Evolutionary conservation across 2,329 filamentous ascomycete genomes (phyloP).

Genomic region (Colletotrichum sp.): DNA sequence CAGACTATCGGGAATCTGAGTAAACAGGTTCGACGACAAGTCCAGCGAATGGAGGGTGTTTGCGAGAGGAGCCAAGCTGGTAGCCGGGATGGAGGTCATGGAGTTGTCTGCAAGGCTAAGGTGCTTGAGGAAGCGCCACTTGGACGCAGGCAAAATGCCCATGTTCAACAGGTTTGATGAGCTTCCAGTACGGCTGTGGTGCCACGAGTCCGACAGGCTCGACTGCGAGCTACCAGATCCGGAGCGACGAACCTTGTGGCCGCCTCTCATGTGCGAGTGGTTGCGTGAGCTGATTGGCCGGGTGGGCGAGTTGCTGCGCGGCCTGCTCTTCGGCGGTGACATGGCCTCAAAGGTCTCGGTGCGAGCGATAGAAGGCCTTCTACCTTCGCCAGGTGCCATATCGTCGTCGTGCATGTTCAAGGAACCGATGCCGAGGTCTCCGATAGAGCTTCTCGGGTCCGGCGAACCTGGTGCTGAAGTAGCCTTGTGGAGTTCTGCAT

Average conservation of each 20-base stretch:
- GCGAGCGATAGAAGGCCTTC: slow-evolving; percentile 49
- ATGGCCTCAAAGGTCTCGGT: slow-evolving; percentile 54
- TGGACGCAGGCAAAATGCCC: slow-evolving; percentile 78
- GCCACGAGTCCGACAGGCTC: slow-evolving; percentile 69
- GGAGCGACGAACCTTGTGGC: slow-evolving; percentile 81
- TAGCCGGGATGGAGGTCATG: slow-evolving; percentile 77
- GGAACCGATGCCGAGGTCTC: slow-evolving; percentile 64
- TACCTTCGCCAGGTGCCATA: slow-evolving; percentile 38
- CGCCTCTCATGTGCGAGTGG: slow-evolving; percentile 69
- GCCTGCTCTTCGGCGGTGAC: slow-evolving; percentile 54
- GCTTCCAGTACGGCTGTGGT: slow-evolving; percentile 67
- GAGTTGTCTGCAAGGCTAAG: slow-evolving; percentile 92
- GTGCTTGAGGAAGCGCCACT: slow-evolving; percentile 95
- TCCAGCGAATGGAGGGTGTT: slow-evolving; percentile 92
- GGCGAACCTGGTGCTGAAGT: slow-evolving; percentile 71
- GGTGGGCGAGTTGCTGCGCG: slow-evolving; percentile 80
- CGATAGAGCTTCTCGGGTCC: slow-evolving; percentile 50
- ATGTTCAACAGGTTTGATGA: slow-evolving; percentile 77
- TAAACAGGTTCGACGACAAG: slow-evolving; percentile 89
- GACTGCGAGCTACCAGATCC: slow-evolving; percentile 94
- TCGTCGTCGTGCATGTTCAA: slow-evolving; percentile 57
- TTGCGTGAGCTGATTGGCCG: slow-evolving; percentile 80
- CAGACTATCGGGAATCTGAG: slow-evolving; percentile 91
- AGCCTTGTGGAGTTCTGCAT: slow-evolving; percentile 71
- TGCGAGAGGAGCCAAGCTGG: slow-evolving; percentile 80